phyloP scores from a whole-genome alignment of 176 grass and related monocot genomes.

The Elaeis guineensis region DNA sequence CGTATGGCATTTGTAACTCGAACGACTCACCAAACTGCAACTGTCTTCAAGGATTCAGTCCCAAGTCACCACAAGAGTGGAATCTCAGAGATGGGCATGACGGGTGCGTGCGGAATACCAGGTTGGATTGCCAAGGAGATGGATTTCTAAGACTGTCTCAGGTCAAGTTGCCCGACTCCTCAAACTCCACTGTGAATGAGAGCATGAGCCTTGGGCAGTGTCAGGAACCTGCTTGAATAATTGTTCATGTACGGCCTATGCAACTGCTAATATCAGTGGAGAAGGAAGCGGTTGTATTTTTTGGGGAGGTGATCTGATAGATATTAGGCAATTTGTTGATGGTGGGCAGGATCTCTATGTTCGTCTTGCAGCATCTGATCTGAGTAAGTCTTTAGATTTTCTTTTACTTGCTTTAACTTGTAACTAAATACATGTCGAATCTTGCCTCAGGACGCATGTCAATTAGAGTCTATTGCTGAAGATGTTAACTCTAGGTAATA shows the following conservation, averaged over 20 bases:
- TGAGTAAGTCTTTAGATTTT: slow-evolving; percentile 2
- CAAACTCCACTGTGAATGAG: slow-evolving; percentile 24
- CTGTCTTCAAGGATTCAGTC: slow-evolving; percentile 18
- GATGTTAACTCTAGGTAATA: no score
- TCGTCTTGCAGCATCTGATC: slow-evolving; percentile 1
- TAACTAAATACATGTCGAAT: no score
- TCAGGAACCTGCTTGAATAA: slow-evolving; percentile 47
- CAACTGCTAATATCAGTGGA: slow-evolving; percentile 39
- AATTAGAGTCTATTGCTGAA: no score
- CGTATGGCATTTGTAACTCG: slow-evolving; percentile 6
- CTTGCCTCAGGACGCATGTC: no score
- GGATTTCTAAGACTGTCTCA: not conserved
- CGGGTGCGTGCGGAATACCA: not conserved
- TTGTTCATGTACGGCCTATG: slow-evolving; percentile 65
- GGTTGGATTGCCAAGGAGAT: slow-evolving; percentile 2
- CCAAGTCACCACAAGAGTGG: not conserved
- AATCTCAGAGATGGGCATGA: slow-evolving; percentile 4
- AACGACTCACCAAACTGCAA: slow-evolving; percentile 3
- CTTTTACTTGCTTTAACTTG: no score
- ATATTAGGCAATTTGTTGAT: not conserved
- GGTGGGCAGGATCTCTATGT: slow-evolving; percentile 6
- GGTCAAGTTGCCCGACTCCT: slow-evolving; percentile 11
- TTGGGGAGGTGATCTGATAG: slow-evolving; percentile 6
- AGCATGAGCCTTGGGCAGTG: slow-evolving; percentile 46
- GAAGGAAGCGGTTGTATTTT: slow-evolving; percentile 59